Base-by-base conservation (phyloP, 345 rosid species). In the Gossypium herbaceum region DNA sequence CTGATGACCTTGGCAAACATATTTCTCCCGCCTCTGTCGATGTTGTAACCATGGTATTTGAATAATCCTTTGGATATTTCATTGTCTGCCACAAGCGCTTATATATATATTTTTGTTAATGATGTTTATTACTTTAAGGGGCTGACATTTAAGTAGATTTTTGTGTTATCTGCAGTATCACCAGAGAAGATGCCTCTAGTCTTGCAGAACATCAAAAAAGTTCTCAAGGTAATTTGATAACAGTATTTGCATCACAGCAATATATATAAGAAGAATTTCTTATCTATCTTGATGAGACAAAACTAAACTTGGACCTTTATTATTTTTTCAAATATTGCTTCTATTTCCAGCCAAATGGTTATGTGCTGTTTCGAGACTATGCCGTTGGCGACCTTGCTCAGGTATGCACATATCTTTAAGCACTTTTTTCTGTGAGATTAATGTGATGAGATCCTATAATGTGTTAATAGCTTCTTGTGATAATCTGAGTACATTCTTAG, bases 301-400 rank as follows among this genome's bases (percentile, higher is more conserved):
- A 44, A 43, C 72, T 64, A 39, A 34, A 48, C 60, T 72, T 72
- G 39, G 27, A 44, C 2, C 24, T 66, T 65, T 48, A 72, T 76
- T 78, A 43, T 50, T 62, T 43, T 68, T 65, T 3, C 1, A 29
- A 11, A 67, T 19, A n/a, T 25, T 57, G 20, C 3, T 41, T 29
- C 2, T 12, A 25, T 66, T 44, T 66, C 52, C 70, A 66, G 70
- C 70, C 70, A 44, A 66, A 84, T 79, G 97, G 97, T 72, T 79
- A 78, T 54, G 85, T 92, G 76, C 92, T 94, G 68, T 84, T 94
- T 81, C 91, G 98, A 44, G 98, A 94, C 79, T 92, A 91, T 83
- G 97, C 97, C 63, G 76, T 82, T 25, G 98, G 97, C 15, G 95
- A 92, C 84, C 96, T 94, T 81, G 97, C 97, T 71, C 97, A 92